Base-by-base conservation (phyloP, 805 yeast species). In the Starmerella geochares region DNA sequence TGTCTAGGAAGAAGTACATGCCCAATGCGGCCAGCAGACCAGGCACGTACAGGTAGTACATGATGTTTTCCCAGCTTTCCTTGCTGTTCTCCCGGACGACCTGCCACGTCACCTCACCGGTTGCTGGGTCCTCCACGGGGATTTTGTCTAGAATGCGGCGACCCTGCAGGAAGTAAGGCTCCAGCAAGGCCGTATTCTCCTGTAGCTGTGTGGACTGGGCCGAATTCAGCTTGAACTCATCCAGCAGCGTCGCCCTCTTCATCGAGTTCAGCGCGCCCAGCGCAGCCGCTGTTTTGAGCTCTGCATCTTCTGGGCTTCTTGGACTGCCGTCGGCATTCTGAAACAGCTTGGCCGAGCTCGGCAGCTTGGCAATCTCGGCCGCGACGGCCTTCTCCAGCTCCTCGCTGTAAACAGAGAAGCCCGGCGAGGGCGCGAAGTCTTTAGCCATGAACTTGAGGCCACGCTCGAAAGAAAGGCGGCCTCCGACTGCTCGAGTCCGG, bases 31-130 rank as follows among this genome's bases (percentile, higher is more conserved):
- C 70, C 44, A 77, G 69, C 62, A 82, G 71, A 23, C 80, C 78
- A 17, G 95, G 95, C 52, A 85, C 75, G 57, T 81, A 82, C 49
- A 80, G 70, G 65, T 75, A 81, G 68, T 80, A 84, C 60, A 80
- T 79, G 49, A 83, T 72, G 55, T 72, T 71, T 64, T 86, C 94
- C 94, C 94, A 85, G 44, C 94, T 94, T 69, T 85, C 94, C 62
- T 79, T 79, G 60, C 76, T 79, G 48, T 80, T 77, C 62, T 79
- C 86, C 54, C 92, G 74, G 41, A 86, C 79, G 50, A 84, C 69
- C 59, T 78, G 75, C 94, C 92, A 85, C 60, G 79, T 78, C 60
- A 84, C 75, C 60, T 79, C 82, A 32, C 94, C 94, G 16, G 85
- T 80, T 35, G 78, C 71, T 38, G 82, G 79, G 66, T 83, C 92